These are phyloP conservation scores for Microsporum ferrugineum DNA, from an alignment of 2,329 filamentous ascomycete genomes.

Conservation along the genomic window DNA sequence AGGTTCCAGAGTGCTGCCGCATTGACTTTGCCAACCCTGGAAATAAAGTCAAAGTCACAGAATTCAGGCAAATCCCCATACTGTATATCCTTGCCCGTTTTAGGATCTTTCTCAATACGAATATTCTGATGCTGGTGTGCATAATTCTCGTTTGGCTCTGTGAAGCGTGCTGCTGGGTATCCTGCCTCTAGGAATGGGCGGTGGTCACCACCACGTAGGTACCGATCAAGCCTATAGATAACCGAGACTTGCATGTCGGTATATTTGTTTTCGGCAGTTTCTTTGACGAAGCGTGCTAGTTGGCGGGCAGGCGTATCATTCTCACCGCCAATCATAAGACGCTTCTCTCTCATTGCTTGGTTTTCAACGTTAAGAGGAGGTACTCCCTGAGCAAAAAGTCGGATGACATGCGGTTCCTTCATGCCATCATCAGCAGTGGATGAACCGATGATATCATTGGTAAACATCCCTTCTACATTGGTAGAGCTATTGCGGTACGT, in stretches of 20 bases:
- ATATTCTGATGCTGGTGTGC: conserved; percentile 11
- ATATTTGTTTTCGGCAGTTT: conserved; percentile 10
- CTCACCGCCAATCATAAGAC: conserved; percentile 9
- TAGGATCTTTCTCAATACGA: conserved; percentile 8
- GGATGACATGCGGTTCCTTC: conserved; percentile 8
- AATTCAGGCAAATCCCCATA: conserved; percentile 11
- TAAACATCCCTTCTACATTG: conserved; percentile 11
- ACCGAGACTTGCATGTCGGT: conserved; percentile 10
- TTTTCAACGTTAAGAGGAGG: conserved; percentile 9
- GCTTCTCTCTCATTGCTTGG: conserved; percentile 6
- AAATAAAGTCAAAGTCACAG: conserved; percentile 10
- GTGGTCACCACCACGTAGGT: conserved; percentile 10
- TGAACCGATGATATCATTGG: conserved; percentile 10
- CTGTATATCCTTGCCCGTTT: conserved; percentile 7
- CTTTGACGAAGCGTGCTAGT: conserved; percentile 10
- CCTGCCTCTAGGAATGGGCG: conserved; percentile 9
- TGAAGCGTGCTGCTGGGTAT: conserved; percentile 11
- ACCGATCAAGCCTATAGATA: conserved; percentile 9
- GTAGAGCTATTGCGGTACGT: conserved; percentile 9
- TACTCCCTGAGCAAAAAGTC: conserved; percentile 9
- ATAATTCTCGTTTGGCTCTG: conserved; percentile 10
- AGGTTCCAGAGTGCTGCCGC: conserved; percentile 10
- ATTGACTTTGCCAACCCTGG: conserved; percentile 8
- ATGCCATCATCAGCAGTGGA: conserved; percentile 10
- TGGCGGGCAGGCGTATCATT: conserved; percentile 10